Evolutionary conservation across 2,329 filamentous ascomycete genomes (phyloP).

Genomic region (Penicillium sp.): DNA sequence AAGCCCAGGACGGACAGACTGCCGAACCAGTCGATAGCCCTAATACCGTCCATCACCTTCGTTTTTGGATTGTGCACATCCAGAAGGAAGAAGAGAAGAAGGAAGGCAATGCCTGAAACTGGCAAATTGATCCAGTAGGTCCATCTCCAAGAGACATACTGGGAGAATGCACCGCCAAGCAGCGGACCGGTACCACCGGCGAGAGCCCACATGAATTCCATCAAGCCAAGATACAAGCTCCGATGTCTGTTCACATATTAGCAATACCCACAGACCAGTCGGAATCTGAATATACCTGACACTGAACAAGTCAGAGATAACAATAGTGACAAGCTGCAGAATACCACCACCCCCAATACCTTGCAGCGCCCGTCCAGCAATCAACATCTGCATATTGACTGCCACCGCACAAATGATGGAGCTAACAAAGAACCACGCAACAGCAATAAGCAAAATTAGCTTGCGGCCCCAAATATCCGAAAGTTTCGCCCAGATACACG

Average conservation of each 20-base stretch:
- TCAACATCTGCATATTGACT: conserved; percentile 51
- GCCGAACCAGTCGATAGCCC: conserved; percentile 55
- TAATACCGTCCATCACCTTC: conserved; percentile 48
- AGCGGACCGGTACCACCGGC: conserved; percentile 54
- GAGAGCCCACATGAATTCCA: conserved; percentile 55
- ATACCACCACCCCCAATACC: conserved; percentile 55
- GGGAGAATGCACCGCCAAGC: conserved; percentile 51
- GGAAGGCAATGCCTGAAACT: conserved; percentile 48
- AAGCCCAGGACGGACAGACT: conserved; percentile 52
- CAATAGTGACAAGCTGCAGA: conserved; percentile 53
- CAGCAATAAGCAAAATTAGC: conserved; percentile 49
- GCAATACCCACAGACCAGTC: not conserved
- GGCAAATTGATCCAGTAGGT: conserved; percentile 58
- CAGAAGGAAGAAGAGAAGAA: conserved; percentile 52
- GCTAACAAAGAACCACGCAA: conserved; percentile 50
- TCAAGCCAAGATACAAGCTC: conserved; percentile 51
- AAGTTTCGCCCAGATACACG: conserved; percentile 67
- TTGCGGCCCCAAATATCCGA: conserved; percentile 60
- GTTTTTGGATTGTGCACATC: conserved; percentile 57
- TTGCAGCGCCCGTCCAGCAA: conserved; percentile 54
- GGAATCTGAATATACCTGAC: conserved; percentile 34
- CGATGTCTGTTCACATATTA: conserved; percentile 34
- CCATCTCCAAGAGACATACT: conserved; percentile 50
- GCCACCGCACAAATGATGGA: conserved; percentile 52
- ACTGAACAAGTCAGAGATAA: conserved; percentile 56